Base-by-base conservation (phyloP, 768 basidiomycete species). In the Tulasnella sp. region DNA sequence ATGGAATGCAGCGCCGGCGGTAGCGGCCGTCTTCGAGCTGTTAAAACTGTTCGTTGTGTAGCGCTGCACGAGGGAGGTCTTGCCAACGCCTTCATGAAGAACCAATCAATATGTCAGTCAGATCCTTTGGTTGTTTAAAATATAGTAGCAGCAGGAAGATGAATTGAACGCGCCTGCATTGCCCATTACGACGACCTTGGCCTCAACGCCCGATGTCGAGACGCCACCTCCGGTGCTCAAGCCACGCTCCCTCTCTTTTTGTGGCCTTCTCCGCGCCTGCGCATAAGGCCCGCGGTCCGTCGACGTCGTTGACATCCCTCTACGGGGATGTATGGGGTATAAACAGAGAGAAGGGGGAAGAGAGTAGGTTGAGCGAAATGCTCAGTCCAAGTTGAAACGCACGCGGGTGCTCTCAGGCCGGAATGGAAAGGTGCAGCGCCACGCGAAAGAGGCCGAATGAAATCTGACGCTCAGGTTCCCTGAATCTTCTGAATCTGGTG, bases 101-200 rank as follows among this genome's bases (percentile, higher is more conserved):
- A 31, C 12, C 64, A 30, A 61, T 52, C 34, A 53, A 43, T 8
- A 46, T 59, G 29, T 50, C 34, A 51, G 34, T n/a, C 9, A 43
- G 44, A 30, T 12, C n/a, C n/a, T n/a, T n/a, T n/a, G n/a, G 27
- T 24, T 38, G 24, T 15, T 9, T 31, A 38, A 4, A 58, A 58
- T 17, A 29, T 21, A 31, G 34, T 21, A 34, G 3, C 15, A 29
- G n/a, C 10, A 29, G 46, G 46, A 24, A 62, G 27, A 24, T 22
- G 52, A 65, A 46, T 38, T 49, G 34, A 52, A 65, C 76, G 60
- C 56, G 78, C 80, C 80, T 65, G 75, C 76, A 72, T 86, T 91
- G 75, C 87, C 90, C 86, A 92, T 90, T 66, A 94, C 82, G 69
- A 94, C 91, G 70, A 93, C 88, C 81, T 93, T 93, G 70, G 87